These are phyloP conservation scores for Penicillium arizonense DNA, from an alignment of 495 filamentous ascomycete genomes.

Conservation along the genomic window DNA sequence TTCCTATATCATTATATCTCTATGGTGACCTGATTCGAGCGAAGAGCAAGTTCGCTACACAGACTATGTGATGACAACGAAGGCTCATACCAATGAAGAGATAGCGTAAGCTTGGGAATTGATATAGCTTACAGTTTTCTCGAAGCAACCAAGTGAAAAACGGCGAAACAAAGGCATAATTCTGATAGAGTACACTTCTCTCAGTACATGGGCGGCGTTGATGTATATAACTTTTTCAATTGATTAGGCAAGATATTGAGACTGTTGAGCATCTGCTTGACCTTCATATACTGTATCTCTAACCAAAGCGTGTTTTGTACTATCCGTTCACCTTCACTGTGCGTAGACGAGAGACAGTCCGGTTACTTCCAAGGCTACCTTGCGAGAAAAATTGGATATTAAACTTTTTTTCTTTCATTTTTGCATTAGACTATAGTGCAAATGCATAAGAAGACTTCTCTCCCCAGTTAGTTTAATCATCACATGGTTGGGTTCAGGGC, in stretches of 20 bases:
- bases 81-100: slow-evolving; percentile 13
- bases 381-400: neutral
- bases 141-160: neutral
- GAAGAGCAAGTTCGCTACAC: slow-evolving; percentile 60
- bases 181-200: no score
- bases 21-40: slow-evolving; percentile 64
- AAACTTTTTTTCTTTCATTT: neutral
- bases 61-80: slow-evolving; percentile 14
- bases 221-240: no score
- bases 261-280: no score
- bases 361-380: neutral
- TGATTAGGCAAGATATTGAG: no score
- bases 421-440: slow-evolving; percentile 1
- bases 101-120: no score
- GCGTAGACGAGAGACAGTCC: no score
- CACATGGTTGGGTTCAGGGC: slow-evolving; percentile 19
- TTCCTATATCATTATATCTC: slow-evolving; percentile 68
- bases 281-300: no score
- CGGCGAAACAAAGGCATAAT: no score
- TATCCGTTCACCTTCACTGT: no score
- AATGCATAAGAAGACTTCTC: slow-evolving; percentile 7
- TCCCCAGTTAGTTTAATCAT: slow-evolving; percentile 16
- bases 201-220: no score
- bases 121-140: neutral
- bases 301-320: no score